Evolutionary conservation across 2,329 filamentous ascomycete species (phyloP), one percentile per base, ranked within the genome.

Genomic region (Fusarium clavum): DNA sequence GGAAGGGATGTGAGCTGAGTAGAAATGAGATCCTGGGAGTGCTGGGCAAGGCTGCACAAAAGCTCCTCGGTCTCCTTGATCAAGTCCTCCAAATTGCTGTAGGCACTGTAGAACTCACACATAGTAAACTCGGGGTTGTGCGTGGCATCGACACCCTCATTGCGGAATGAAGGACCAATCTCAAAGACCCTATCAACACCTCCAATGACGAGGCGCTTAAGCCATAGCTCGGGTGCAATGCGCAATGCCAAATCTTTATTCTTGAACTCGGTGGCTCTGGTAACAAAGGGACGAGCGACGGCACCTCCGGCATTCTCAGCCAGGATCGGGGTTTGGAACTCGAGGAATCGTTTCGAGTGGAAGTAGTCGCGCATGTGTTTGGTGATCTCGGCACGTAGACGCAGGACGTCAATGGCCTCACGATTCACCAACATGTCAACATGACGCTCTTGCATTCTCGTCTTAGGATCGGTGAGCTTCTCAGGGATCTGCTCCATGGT

Each of bases 71-170:
- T 98, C 77, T 90, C 88, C 22, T 80, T 77, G 76, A 97, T 94
- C 53, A 98, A 83, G 44, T 92, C 88, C 38, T 90, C 83, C 0
- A 98, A 86, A 69, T 91, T 92, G 64, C 91, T 90, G 75, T 94
- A 97, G 5, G 94, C 91, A 66, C 92, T 91, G 81, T 99, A 99
- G 81, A 97, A 98, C 81, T 99, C 96, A 83, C 95, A 98, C 64
- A 93, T 98, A 46, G 93, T 96, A 81, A 98, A 99, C 78, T 99
- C 96, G 1, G 96, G 95, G 77, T 99, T 99, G 79, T 99, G 96
- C 0, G 94, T 97, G 30, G 87, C 88, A 79, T 98, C 94, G 38
- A 97, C 82, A 79, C 94, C 93, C 82, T 99, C 96, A 78, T 99
- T 99, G 45, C 96, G 89, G 80, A 99, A 99, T 14, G 90, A 90